Evolutionary conservation across 148 eudicot species (phyloP).

Genomic region (Persicaria tinctoria): DNA sequence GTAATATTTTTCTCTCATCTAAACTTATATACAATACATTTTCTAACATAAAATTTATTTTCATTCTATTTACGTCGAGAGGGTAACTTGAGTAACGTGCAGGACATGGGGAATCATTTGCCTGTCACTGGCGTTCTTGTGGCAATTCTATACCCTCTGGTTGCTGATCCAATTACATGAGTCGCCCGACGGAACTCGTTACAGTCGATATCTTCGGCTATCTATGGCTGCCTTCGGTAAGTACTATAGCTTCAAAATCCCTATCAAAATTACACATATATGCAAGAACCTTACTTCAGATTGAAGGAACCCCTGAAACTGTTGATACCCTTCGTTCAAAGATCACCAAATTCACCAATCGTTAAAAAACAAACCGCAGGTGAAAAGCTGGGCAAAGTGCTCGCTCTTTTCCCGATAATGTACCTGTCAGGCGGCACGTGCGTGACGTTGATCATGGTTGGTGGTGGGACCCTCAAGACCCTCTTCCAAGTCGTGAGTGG

Average conservation of each 20-base stretch:
- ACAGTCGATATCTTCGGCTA: slow-evolving; percentile 72
- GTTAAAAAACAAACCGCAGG: slow-evolving; percentile 29
- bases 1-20: too few relatives aligned
- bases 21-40: too few relatives aligned
- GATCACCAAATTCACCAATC: too few relatives aligned
- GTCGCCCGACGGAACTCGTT: slow-evolving; percentile 49
- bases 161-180: slow-evolving; percentile 68
- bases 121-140: slow-evolving; percentile 45
- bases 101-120: slow-evolving; percentile 68
- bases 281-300: background rate
- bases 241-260: background rate
- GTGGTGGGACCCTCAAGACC: slow-evolving; percentile 49
- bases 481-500: slow-evolving; percentile 40
- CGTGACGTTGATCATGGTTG: slow-evolving; percentile 57
- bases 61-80: too few relatives aligned
- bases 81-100: slow-evolving; percentile 10
- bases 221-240: slow-evolving; percentile 83
- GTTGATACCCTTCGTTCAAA: too few relatives aligned
- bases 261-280: background rate
- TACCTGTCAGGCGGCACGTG: slow-evolving; percentile 89
- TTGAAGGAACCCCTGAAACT: background rate
- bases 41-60: too few relatives aligned
- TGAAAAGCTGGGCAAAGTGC: slow-evolving; percentile 55
- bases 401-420: slow-evolving; percentile 64
- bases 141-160: slow-evolving; percentile 86